A percentile compares a stretch with the other conserved stretches of the same genome.
Evolutionary conservation across 345 rosid genomes (phyloP).

Genomic region (Euphorbia tirucalli): DNA sequence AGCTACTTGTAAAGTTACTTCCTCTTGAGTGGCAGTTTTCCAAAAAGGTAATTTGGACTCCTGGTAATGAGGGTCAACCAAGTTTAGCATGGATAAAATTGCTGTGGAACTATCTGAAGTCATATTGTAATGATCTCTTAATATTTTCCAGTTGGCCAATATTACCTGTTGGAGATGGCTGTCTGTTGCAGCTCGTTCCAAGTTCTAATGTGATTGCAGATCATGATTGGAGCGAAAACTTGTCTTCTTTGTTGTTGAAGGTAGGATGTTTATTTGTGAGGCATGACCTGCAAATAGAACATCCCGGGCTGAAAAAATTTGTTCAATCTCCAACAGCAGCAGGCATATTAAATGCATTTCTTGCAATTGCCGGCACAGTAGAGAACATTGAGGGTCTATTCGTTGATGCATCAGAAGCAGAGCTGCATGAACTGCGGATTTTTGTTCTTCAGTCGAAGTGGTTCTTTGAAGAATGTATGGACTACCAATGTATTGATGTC

Average conservation of each 20-base stretch:
- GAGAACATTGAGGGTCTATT: conserved; percentile 61
- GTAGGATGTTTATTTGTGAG: conserved; percentile 84
- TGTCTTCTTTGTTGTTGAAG: conserved; percentile 77
- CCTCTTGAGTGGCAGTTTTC: conserved; percentile 86
- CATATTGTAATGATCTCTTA: conserved; percentile 77
- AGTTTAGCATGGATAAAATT: conserved; percentile 70
- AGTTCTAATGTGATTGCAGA: conserved; percentile 69
- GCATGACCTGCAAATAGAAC: conserved; percentile 60
- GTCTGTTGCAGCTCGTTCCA: conserved; percentile 64
- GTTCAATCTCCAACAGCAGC: conserved; percentile 86
- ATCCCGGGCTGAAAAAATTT: conserved; percentile 72
- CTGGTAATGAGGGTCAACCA: conserved; percentile 78
- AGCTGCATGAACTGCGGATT: conserved; percentile 80
- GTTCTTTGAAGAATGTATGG: conserved; percentile 73
- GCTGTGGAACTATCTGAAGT: conserved; percentile 75
- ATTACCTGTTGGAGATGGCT: conserved; percentile 72
- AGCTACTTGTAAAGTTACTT: conserved; percentile 73
- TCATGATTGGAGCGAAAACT: conserved; percentile 95
- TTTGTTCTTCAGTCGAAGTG: conserved; percentile 94
- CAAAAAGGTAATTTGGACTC: conserved; percentile 68
- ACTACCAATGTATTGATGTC: conserved; percentile 52
- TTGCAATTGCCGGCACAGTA: conserved; percentile 62
- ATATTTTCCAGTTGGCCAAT: conserved; percentile 92
- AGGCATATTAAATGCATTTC: conserved; percentile 75
- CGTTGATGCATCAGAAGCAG: conserved; percentile 64